Evolutionary conservation across 306 rosid genomes (phyloP).

Genomic region (Begonia peltatifolia): DNA sequence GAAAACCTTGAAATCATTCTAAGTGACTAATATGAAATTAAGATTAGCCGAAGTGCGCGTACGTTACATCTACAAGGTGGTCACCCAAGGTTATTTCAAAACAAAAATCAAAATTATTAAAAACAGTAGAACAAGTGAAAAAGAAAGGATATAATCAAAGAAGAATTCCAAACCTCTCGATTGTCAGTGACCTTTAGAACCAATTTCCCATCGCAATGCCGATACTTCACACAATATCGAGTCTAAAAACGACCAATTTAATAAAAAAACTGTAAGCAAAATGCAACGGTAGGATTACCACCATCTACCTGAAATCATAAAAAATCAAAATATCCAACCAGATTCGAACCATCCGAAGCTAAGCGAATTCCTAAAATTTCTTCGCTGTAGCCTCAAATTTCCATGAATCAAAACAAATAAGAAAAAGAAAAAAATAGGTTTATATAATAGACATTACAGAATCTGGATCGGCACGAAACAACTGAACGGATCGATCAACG

Average conservation of each 20-base stretch:
- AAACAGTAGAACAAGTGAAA: background rate
- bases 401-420: constrained; percentile 10
- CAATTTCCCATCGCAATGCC: constrained; percentile 71
- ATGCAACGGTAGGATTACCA: too few relatives aligned
- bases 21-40: too few relatives aligned
- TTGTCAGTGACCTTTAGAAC: constrained; percentile 73
- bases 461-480: constrained; percentile 78
- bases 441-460: constrained; percentile 29
- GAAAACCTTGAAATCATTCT: too few relatives aligned
- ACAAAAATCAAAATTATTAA: too few relatives aligned
- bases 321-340: too few relatives aligned
- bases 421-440: background rate
- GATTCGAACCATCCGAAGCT: too few relatives aligned
- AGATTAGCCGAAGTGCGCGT: too few relatives aligned
- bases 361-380: background rate
- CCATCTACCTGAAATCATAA: too few relatives aligned
- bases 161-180: constrained; percentile 29
- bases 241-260: constrained; percentile 30
- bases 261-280: background rate
- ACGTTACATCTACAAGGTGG: too few relatives aligned
- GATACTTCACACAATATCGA: constrained; percentile 61
- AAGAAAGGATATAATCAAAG: background rate
- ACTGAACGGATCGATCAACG: constrained; percentile 64
- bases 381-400: background rate
- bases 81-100: too few relatives aligned